Base-by-base conservation (phyloP, 2,329 filamentous ascomycete genomes). In the Byssothecium circinans region DNA sequence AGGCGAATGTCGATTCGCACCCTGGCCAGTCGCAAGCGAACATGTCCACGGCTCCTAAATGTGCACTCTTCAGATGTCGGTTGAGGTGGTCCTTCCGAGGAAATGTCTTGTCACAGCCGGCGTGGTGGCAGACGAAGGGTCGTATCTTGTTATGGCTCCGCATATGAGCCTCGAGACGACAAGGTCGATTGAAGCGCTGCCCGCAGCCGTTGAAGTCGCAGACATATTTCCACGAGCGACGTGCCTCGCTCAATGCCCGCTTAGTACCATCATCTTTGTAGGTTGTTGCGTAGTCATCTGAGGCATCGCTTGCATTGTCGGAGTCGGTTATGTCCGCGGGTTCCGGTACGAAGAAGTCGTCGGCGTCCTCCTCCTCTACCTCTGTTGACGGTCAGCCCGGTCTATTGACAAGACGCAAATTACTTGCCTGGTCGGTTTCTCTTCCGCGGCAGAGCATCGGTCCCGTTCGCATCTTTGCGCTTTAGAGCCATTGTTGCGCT, bases 141-240 rank as follows among this genome's bases (percentile, higher is more conserved):
- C 91, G 84, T 58, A 92, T 88, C 58, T 92, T 90, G 43, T 84
- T 92, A 69, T 97, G 92, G 1, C 88, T 91, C 54, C 90, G 82
- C 19, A 92, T 74, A 64, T 97, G 92, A 14, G 57, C 85, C 50
- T 86, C 79, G 3, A 96, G 79, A 22, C 89, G 84, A 27, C 87
- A 87, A 1, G 90, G 91, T 2, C 92, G 85, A 69, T 95, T 95
- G 77, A 94, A 97, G 6, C 86, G 84, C 73, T 95, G 95, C 48
- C 76, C 74, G 67, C 92, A 97, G 54, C 79, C 82, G 10, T 85
- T 81, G 67, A 83, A 86, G 1, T 86, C 84, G 72, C 92, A 96
- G 45, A 77, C 75, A 54, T 91, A 85, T 4, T 83, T 91, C 75
- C 95, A 95, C 49, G 78, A 65, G 83, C 88, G 34, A 52, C 82